phyloP scores from a whole-genome alignment of 2,329 filamentous ascomycete species.

The Stemphylium vesicarium region DNA sequence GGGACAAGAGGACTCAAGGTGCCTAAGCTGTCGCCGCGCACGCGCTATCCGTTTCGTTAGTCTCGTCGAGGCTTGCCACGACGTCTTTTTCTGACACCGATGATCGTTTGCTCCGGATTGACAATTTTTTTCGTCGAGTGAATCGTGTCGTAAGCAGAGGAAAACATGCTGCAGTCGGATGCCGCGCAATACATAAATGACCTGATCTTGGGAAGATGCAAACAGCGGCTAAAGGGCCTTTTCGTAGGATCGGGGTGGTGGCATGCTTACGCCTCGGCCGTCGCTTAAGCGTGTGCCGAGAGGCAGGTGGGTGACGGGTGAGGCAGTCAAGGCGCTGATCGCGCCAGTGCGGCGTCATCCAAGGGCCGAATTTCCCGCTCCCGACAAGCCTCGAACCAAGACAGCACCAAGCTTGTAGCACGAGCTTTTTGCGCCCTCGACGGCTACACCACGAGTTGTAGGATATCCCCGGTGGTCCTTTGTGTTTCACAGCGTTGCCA shows the following conservation, averaged over 20 bases:
- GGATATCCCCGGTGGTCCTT: neutral
- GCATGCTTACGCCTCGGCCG: slow-evolving; percentile 1
- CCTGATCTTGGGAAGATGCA: neutral
- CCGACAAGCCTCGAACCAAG: slow-evolving; percentile 3
- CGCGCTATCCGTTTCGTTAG: slow-evolving; percentile 5
- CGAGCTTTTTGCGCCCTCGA: neutral
- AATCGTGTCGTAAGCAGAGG: neutral
- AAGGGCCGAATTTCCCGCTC: neutral
- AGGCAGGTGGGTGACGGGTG: slow-evolving; percentile 6
- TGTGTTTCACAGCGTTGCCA: neutral
- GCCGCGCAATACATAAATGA: neutral
- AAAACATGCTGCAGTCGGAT: neutral
- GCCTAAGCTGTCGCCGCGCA: slow-evolving; percentile 12
- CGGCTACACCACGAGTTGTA: neutral
- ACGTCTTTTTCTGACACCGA: neutral
- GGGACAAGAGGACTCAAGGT: slow-evolving; percentile 14
- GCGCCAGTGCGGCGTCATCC: slow-evolving; percentile 1
- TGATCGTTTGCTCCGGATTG: neutral
- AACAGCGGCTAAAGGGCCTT: slow-evolving; percentile 2
- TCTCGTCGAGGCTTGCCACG: slow-evolving; percentile 4
- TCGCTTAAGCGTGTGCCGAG: slow-evolving; percentile 4
- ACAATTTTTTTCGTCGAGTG: neutral
- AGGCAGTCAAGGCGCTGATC: slow-evolving; percentile 7
- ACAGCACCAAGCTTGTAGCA: slow-evolving; percentile 4
- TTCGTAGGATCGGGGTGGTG: neutral